Conservation (phyloP, 768 basidiomycete species). For the Mycena belliarum region DNA sequence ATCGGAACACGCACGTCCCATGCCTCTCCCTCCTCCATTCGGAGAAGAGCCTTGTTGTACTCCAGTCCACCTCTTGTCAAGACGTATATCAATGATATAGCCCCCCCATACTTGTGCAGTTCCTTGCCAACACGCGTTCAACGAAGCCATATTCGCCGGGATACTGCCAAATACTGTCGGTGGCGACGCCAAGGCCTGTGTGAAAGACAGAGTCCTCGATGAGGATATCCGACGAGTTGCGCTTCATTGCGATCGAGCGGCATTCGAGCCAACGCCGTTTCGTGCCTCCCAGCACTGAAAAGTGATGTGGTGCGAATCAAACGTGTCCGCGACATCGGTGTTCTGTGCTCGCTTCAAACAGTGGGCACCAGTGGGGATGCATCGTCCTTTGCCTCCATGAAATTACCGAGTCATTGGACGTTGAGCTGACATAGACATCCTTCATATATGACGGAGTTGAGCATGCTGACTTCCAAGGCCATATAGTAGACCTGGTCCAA, state of each 20-base stretch:
- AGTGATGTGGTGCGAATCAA: constrained; percentile 39
- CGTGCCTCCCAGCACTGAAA: constrained; percentile 39
- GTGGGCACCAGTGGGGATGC: background rate
- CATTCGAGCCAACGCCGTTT: constrained; percentile 41
- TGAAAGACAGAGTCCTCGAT: constrained; percentile 39
- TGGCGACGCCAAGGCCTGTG: constrained; percentile 40
- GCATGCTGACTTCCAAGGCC: constrained; percentile 32
- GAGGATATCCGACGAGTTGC: constrained; percentile 42
- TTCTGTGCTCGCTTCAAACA: constrained; percentile 30
- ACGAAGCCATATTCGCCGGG: constrained; percentile 29
- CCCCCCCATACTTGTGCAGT: constrained; percentile 27
- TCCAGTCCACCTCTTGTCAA: constrained; percentile 41
- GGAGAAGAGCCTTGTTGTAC: constrained; percentile 33
- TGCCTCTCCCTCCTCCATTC: constrained; percentile 37
- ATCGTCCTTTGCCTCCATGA: background rate
- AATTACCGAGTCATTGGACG: constrained; percentile 32
- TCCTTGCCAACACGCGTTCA: constrained; percentile 32
- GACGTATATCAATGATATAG: too few species aligned
- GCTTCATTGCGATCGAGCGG: constrained; percentile 40
- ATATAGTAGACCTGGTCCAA: constrained; percentile 31
- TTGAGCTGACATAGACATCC: constrained; percentile 42
- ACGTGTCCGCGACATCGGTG: constrained; percentile 40
- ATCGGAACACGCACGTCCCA: constrained; percentile 22
- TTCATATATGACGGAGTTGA: constrained; percentile 39
- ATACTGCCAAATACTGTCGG: constrained; percentile 41